Evolutionary conservation across 208 protist species (phyloP), one percentile per base, ranked within the genome.

Genomic region (Leishmania guyanensis): DNA sequence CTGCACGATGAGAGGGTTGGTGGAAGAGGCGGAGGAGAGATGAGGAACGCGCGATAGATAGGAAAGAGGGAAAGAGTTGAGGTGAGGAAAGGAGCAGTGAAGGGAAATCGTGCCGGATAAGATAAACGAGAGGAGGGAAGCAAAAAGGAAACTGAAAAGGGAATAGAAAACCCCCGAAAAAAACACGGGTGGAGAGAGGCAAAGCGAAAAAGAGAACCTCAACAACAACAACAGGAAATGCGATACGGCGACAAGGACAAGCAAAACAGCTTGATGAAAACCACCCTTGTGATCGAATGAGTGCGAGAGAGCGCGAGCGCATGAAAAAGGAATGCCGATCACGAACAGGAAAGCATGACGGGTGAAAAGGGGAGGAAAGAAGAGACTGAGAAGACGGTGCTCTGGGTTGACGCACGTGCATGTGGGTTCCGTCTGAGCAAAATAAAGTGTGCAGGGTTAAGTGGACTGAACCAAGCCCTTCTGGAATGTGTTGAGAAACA

Each of bases 131-230:
- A 29, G 56, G 62, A 10, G 29, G 12, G 29, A 66, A 39, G 62
- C 12, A 51, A 29, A 43, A 72, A 16, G 36, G n/a, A 29, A 69
- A 16, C 22, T 14, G 56, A 62, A 62, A 22, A 62, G 17, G 56
- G 56, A 22, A 22, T 62, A 62, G 56, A 62, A 76, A 8, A 39
- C 10, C 14, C 12, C 16, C 29, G 10, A 6, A 10, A 62, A 62
- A 62, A 58, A 72, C 26, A 69, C 73, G 72, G 48, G 71, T 46
- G 22, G 77, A 43, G n/a, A 85, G 77, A 54, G 50, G 60, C 36
- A 84, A 68, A 81, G 26, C 20, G 10, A 78, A 50, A 53, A 39
- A 62, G 8, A 51, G 48, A 77, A 62, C 22, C 2, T 64, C 48
- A 56, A 62, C 68, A 80, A 56, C 29, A 71, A 70, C 53, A 58